Evolutionary conservation across 306 rosid species (phyloP).

Genomic region (Begonia loranthoides): DNA sequence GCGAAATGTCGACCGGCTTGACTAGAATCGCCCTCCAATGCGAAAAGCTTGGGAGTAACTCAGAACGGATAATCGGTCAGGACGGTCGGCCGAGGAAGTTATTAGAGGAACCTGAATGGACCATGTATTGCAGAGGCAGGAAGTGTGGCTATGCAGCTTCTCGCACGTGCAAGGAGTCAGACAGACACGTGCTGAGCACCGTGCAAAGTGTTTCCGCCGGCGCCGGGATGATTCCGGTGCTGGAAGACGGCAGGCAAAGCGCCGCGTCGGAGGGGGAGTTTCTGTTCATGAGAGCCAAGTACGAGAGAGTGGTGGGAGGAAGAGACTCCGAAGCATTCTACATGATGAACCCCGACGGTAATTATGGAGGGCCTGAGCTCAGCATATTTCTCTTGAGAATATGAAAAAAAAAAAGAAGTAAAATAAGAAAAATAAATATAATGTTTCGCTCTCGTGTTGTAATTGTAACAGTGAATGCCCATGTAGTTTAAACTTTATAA

Average conservation of each 20-base stretch:
- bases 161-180: constrained; percentile 56
- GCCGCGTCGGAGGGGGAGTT: constrained; percentile 62
- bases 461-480: not conserved
- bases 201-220: constrained; percentile 80
- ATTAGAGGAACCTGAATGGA: constrained; percentile 67
- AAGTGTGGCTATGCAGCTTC: constrained; percentile 58
- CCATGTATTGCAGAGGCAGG: constrained; percentile 78
- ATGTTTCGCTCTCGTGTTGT: too few relatives aligned
- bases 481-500: too few relatives aligned
- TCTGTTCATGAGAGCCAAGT: constrained; percentile 84
- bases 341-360: constrained; percentile 91
- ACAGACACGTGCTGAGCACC: constrained; percentile 53
- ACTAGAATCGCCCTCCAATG: constrained; percentile 78
- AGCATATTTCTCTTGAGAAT: constrained; percentile 75
- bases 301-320: constrained; percentile 92
- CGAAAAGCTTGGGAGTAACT: constrained; percentile 10
- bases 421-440: not conserved
- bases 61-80: not conserved
- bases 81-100: constrained; percentile 19
- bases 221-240: constrained; percentile 73
- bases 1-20: constrained; percentile 88
- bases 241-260: constrained; percentile 28
- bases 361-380: constrained; percentile 78
- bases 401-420: constrained; percentile 12
- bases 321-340: constrained; percentile 96